These are phyloP conservation scores for Diaporthe helianthi DNA, from an alignment of 2,329 filamentous ascomycete species.

Conservation along the genomic window DNA sequence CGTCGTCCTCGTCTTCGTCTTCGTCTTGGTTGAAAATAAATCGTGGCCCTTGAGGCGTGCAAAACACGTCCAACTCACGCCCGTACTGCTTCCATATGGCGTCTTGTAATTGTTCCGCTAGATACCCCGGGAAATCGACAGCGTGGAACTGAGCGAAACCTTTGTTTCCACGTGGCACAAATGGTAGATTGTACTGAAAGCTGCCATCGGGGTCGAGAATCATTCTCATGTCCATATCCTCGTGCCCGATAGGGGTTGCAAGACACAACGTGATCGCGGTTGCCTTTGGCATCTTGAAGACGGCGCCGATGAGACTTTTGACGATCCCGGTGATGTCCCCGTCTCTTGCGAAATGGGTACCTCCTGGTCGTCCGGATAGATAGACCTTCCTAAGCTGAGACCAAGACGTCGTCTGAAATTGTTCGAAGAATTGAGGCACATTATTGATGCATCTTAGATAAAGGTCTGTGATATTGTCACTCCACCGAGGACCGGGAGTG, in stretches of 20 bases:
- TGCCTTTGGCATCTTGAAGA: background rate
- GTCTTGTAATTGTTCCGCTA: background rate
- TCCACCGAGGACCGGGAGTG: background rate
- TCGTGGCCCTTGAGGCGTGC: no score
- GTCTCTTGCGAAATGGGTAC: fast-evolving
- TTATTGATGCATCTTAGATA: background rate
- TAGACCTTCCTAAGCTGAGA: background rate
- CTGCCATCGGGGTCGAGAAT: no score
- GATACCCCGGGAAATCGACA: background rate
- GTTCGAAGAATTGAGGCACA: background rate
- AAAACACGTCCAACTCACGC: background rate
- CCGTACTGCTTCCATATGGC: background rate
- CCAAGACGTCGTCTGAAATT: background rate
- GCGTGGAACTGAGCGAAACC: background rate
- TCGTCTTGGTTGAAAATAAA: no score
- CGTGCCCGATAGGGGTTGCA: no score
- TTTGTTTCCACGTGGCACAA: no score
- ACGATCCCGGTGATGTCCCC: fast-evolving
- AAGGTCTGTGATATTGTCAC: background rate
- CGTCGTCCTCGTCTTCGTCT: no score
- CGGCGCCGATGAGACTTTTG: background rate
- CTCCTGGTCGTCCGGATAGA: no score
- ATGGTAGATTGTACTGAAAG: no score
- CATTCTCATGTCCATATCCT: background rate
- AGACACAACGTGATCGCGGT: background rate